Conservation (phyloP, 225 moss, liverwort and hornwort genomes). For the Polytrichum formosum region DNA sequence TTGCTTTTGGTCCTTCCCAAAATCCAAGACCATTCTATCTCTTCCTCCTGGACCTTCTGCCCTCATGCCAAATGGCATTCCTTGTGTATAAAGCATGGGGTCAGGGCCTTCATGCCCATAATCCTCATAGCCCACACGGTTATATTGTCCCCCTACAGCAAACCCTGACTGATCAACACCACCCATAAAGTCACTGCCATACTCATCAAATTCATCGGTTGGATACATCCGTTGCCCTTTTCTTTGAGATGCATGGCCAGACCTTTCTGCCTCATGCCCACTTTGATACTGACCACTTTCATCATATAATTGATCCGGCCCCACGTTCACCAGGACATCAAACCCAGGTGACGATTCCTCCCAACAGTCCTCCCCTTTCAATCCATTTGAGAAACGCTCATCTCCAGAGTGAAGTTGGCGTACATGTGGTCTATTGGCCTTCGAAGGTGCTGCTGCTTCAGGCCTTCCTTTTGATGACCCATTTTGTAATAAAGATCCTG, state of each 20-base stretch:
- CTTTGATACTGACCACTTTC: constrained; percentile 36
- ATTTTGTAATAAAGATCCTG: constrained; percentile 31
- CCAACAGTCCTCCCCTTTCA: constrained; percentile 67
- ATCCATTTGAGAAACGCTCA: constrained; percentile 43
- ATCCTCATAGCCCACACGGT: constrained; percentile 43
- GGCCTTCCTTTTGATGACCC: constrained; percentile 47
- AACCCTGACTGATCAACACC: constrained; percentile 35
- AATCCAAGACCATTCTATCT: constrained; percentile 26
- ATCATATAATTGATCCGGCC: constrained; percentile 59
- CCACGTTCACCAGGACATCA: constrained; percentile 72
- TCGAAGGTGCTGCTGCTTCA: constrained; percentile 27
- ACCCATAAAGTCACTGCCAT: constrained; percentile 37
- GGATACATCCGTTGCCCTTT: constrained; percentile 37
- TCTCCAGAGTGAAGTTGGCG: constrained; percentile 51
- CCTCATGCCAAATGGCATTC: constrained; percentile 19
- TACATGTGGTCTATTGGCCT: constrained; percentile 32
- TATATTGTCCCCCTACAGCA: constrained; percentile 31
- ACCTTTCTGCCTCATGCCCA: constrained; percentile 39
- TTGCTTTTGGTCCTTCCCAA: constrained; percentile 36
- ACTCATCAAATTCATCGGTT: constrained; percentile 44
- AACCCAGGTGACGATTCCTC: constrained; percentile 72
- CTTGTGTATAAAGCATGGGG: constrained; percentile 23
- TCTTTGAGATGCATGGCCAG: constrained; percentile 29
- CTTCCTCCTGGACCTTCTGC: constrained; percentile 41
- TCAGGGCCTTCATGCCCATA: constrained; percentile 34